Evolutionary conservation across 805 yeast genomes (phyloP).

Genomic region (Starmerella sp.): DNA sequence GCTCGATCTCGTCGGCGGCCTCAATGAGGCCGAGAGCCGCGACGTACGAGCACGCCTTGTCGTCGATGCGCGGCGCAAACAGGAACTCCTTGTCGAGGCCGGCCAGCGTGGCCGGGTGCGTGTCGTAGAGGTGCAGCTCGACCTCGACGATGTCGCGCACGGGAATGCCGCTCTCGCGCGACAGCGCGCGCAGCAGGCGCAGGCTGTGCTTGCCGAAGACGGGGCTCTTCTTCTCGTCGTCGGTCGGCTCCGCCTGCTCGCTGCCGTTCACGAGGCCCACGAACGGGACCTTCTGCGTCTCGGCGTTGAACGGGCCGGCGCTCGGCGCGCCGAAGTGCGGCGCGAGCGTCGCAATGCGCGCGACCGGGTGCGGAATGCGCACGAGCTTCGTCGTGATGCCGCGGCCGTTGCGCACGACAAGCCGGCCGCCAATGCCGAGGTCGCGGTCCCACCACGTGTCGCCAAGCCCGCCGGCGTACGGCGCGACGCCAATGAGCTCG

Average conservation of each 20-base stretch:
- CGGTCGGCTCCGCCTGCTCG: slow-evolving; percentile 34
- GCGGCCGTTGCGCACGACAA: slow-evolving; percentile 38
- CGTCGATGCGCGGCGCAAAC: slow-evolving; percentile 76
- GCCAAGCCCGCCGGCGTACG: slow-evolving; percentile 52
- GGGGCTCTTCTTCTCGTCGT: slow-evolving; percentile 57
- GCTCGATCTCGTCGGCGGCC: slow-evolving; percentile 31
- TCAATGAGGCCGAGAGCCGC: slow-evolving; percentile 53
- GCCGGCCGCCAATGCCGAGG: slow-evolving; percentile 71
- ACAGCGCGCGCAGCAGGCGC: slow-evolving; percentile 54
- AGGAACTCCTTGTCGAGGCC: slow-evolving; percentile 69
- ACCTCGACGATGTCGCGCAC: slow-evolving; percentile 55
- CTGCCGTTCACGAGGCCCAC: slow-evolving; percentile 41
- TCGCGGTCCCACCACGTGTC: slow-evolving; percentile 74
- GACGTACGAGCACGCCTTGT: slow-evolving; percentile 68
- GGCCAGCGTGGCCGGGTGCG: slow-evolving; percentile 67
- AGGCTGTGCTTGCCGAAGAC: slow-evolving; percentile 58
- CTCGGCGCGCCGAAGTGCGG: slow-evolving; percentile 74
- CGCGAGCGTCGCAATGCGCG: slow-evolving; percentile 73
- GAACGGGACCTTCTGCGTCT: slow-evolving; percentile 73
- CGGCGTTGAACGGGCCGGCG: slow-evolving; percentile 60
- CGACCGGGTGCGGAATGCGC: slow-evolving; percentile 39
- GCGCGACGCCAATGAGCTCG: slow-evolving; percentile 71
- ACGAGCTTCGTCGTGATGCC: slow-evolving; percentile 30
- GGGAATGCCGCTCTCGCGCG: slow-evolving; percentile 45
- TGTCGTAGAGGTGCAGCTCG: slow-evolving; percentile 72